Conservation (phyloP, 2,329 filamentous ascomycete genomes). For the Monosporascus sp. region DNA sequence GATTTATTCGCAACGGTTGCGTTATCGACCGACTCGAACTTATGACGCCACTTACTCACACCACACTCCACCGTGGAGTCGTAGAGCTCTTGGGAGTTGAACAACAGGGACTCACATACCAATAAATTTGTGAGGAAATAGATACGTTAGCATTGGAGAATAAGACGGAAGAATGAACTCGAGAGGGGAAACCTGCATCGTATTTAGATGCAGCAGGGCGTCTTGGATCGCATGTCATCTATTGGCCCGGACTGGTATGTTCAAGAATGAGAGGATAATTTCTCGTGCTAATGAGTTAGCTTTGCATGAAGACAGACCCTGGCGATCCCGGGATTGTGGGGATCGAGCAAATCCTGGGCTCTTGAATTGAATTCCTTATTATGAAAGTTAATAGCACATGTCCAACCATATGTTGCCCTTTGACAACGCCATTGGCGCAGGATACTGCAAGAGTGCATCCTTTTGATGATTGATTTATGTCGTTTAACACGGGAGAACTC, state of each 20-base stretch:
- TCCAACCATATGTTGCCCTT: no score
- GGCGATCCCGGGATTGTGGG: constrained; percentile 9
- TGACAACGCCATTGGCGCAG: no score
- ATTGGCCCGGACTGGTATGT: background rate
- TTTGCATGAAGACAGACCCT: constrained; percentile 15
- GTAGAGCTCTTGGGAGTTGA: background rate
- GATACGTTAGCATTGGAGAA: background rate
- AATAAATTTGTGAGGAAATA: background rate
- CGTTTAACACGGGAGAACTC: no score
- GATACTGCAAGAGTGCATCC: no score
- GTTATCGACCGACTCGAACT: background rate
- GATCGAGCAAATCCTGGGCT: constrained; percentile 4
- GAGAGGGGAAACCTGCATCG: background rate
- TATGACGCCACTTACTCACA: background rate
- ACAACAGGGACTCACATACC: no score
- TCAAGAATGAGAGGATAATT: background rate
- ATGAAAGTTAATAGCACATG: no score
- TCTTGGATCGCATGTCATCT: background rate
- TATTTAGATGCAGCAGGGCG: background rate
- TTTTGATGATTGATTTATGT: no score
- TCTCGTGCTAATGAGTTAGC: constrained; percentile 3
- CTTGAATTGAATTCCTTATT: background rate
- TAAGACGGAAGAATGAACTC: background rate
- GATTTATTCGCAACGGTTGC: background rate
- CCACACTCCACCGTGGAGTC: background rate